Base-by-base conservation (phyloP, 2,329 filamentous ascomycete genomes). In the Bipolaris gigantea region DNA sequence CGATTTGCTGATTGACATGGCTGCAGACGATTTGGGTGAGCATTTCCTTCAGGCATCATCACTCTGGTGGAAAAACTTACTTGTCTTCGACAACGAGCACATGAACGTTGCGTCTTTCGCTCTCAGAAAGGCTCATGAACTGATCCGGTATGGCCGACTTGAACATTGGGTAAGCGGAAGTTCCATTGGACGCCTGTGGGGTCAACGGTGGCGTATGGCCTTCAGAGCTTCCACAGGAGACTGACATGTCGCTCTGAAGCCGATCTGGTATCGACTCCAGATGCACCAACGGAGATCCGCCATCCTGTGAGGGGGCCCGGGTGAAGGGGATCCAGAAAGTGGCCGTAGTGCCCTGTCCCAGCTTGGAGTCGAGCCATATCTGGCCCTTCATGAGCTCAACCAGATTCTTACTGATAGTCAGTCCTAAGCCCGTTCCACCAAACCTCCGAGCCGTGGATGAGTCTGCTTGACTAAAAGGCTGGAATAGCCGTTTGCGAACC, bases 51-150 rank as follows among this genome's bases (percentile, higher is more conserved):
- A 13, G 9, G 10, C 16, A 5, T 16, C 18, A n/a, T n/a, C 15
- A 42, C 5, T 33, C 11, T 21, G 23, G 13, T 18, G 27, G 13
- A 30, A 23, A 15, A 10, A 79, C 84, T 78, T 77, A 85, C 84
- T 92, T 92, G 69, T 93, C 90, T 73, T 93, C 90, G 2, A 92
- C 89, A 1, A 94, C 84, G 18, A 93, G 75, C n/a, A 93, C 79
- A 43, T 89, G 84, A 5, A 87, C 80, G 34, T 84, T 82, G 49
- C 82, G 78, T 50, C 89, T 80, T 50, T 89, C 86, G 2, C 79
- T 72, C 15, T 78, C 74, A 3, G 82, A 75, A 1, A 89, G 67
- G 16, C 81, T 81, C 41, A 80, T 67, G 23, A 70, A 53, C 44
- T 63, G 63, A 39, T 69, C 70, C 15, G 59, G 67, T 32, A 68